Evolutionary conservation across 768 basidiomycete genomes (phyloP).

Genomic region (Lactifluus rugatus): DNA sequence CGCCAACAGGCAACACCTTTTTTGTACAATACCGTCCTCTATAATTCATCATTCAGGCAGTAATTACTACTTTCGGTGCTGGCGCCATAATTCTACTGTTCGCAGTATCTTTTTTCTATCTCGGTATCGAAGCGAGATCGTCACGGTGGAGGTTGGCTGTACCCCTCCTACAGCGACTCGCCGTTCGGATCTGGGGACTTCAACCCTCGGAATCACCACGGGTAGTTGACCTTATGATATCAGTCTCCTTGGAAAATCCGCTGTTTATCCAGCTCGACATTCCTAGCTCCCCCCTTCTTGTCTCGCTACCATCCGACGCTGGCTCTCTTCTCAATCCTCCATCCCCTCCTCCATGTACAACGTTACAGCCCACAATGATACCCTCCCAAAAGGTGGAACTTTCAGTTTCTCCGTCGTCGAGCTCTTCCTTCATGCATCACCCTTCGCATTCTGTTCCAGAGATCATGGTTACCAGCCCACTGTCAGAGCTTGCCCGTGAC

Average conservation of each 20-base stretch:
- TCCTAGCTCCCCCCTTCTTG: constrained; percentile 15
- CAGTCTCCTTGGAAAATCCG: neutral
- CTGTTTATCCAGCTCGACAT: constrained; percentile 11
- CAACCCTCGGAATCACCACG: neutral
- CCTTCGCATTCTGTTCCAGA: constrained; percentile 12
- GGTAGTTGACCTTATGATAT: constrained; percentile 1
- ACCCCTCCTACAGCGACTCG: neutral
- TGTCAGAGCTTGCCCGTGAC: neutral
- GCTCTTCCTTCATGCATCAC: neutral
- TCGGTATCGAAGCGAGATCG: constrained; percentile 4
- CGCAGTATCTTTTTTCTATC: neutral
- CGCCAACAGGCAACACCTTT: neutral
- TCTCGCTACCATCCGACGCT: constrained; percentile 5
- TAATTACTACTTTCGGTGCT: constrained; percentile 7
- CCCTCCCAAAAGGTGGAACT: neutral
- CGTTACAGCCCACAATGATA: neutral
- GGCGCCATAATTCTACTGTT: constrained; percentile 13
- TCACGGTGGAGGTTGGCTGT: neutral
- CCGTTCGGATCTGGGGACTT: constrained; percentile 1
- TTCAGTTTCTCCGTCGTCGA: constrained; percentile 1
- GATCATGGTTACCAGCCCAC: constrained; percentile 13
- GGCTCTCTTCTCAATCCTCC: neutral
- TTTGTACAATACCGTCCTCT: neutral
- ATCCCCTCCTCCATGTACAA: neutral
- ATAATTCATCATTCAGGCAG: constrained; percentile 7